These are phyloP conservation scores for Schwanniomyces sp. DNA, from an alignment of 805 yeast species.

Conservation along the genomic window DNA sequence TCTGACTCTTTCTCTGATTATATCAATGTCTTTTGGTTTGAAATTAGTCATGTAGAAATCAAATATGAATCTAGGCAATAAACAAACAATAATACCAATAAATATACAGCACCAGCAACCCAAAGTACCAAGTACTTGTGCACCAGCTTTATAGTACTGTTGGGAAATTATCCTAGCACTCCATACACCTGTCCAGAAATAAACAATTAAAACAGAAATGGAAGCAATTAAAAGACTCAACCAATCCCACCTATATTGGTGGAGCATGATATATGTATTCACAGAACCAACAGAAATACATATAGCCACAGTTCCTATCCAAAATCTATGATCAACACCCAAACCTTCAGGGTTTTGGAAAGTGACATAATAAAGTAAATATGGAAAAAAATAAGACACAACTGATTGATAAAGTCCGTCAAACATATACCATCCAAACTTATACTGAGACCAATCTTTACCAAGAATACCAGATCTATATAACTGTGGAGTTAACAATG, in stretches of 20 bases:
- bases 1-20: slow-evolving; percentile 60
- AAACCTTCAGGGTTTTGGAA: slow-evolving; percentile 54
- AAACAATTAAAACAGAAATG: slow-evolving; percentile 58
- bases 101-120: slow-evolving; percentile 66
- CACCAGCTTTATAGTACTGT: slow-evolving; percentile 65
- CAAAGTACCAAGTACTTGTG: slow-evolving; percentile 59
- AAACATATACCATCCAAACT: slow-evolving; percentile 60
- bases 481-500: slow-evolving; percentile 68
- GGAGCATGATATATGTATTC: slow-evolving; percentile 63
- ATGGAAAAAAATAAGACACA: slow-evolving; percentile 67
- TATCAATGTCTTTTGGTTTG: slow-evolving; percentile 67
- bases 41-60: slow-evolving; percentile 53
- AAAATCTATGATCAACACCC: slow-evolving; percentile 62
- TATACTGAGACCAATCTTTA: slow-evolving; percentile 57
- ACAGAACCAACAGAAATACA: slow-evolving; percentile 63
- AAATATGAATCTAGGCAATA: slow-evolving; percentile 60
- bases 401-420: slow-evolving; percentile 77
- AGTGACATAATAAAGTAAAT: slow-evolving; percentile 46
- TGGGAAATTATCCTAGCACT: slow-evolving; percentile 50
- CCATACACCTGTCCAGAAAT: slow-evolving; percentile 83
- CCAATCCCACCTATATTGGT: slow-evolving; percentile 81
- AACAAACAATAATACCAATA: slow-evolving; percentile 51
- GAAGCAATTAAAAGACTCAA: slow-evolving; percentile 51
- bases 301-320: slow-evolving; percentile 66
- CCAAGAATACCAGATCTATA: slow-evolving; percentile 69